Evolutionary conservation across 75 land plant species (phyloP).

Genomic region (Sequoia sempervirens): DNA sequence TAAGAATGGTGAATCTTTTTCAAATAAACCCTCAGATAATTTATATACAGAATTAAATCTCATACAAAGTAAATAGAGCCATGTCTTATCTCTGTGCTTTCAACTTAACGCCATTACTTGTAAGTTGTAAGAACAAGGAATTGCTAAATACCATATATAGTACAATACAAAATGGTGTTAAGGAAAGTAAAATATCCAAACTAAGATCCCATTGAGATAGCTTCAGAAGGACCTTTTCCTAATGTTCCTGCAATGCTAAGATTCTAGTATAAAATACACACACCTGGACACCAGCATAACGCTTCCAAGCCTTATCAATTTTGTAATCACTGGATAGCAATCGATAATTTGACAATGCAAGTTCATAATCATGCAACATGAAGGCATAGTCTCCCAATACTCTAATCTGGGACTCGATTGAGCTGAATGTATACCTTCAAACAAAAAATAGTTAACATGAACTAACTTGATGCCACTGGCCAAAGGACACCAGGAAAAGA

Average conservation of each 20-base stretch:
- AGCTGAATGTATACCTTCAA: constrained; percentile 87
- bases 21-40: neutral
- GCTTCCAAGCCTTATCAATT: constrained; percentile 94
- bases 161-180: neutral
- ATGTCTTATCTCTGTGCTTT: neutral
- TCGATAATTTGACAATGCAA: constrained; percentile 95
- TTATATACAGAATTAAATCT: neutral
- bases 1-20: neutral
- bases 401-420: constrained; percentile 95
- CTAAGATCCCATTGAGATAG: neutral
- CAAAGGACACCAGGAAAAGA: neutral
- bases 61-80: neutral
- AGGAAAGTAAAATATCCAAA: neutral
- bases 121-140: neutral
- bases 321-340: constrained; percentile 94
- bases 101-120: neutral
- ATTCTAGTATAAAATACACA: constrained; percentile 1
- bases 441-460: constrained; percentile 2
- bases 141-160: neutral
- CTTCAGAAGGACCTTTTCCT: neutral
- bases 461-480: constrained; percentile 1
- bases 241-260: neutral
- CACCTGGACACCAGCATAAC: constrained; percentile 99
- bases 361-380: constrained; percentile 98
- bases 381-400: constrained; percentile 98